These are phyloP conservation scores for Hypomontagnella submonticulosa DNA, from an alignment of 495 filamentous ascomycete genomes.

Conservation along the genomic window DNA sequence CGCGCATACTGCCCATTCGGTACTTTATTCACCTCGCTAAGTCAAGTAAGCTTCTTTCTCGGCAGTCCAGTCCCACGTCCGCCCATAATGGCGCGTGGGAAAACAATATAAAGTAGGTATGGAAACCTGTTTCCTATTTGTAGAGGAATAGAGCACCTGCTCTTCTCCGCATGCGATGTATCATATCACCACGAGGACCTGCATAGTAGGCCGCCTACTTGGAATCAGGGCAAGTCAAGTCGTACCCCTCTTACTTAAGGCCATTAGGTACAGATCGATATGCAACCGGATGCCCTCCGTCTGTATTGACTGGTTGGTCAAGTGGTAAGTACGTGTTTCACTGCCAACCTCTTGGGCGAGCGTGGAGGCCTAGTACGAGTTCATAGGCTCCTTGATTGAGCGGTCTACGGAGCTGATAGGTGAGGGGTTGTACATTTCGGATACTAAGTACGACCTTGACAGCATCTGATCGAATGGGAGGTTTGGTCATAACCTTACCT, in stretches of 20 bases:
- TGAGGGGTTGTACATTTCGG: too few relatives aligned
- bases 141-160: not conserved
- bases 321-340: not conserved
- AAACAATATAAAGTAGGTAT: not conserved
- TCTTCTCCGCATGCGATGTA: not conserved
- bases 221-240: too few relatives aligned
- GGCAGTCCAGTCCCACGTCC: not conserved
- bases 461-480: too few relatives aligned
- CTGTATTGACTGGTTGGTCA: not conserved
- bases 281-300: too few relatives aligned
- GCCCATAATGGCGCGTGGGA: not conserved
- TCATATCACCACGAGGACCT: constrained; percentile 1
- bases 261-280: too few relatives aligned
- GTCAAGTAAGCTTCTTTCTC: too few relatives aligned
- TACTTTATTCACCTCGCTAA: not conserved
- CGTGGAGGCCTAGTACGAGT: not conserved
- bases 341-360: not conserved
- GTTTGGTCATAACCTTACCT: too few relatives aligned
- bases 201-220: not conserved
- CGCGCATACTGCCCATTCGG: constrained; percentile 4
- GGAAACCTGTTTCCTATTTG: too few relatives aligned
- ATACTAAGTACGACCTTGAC: too few relatives aligned
- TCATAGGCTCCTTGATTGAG: not conserved
- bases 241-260: too few relatives aligned
- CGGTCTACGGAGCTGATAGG: not conserved